Percentiles rank a stretch among this genome's conserved stretches.
Evolutionary conservation across 208 protist species (phyloP).

Genomic region (Zelonia costaricensis): DNA sequence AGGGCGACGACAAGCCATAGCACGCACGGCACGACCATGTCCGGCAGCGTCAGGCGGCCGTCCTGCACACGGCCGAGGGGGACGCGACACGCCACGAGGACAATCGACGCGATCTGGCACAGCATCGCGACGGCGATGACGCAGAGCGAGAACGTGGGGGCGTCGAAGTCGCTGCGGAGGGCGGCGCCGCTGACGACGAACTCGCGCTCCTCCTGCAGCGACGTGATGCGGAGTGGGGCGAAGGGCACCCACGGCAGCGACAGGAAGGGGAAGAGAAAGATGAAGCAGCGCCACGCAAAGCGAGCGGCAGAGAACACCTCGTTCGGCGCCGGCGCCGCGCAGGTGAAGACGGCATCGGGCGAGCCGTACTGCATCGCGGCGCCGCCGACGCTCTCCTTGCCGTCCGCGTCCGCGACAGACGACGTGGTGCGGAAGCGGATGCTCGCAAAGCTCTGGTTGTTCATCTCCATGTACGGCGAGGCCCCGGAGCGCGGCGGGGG

Average conservation of each 20-base stretch:
- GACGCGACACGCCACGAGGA: constrained; percentile 50
- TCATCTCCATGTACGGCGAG: constrained; percentile 1
- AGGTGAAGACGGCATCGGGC: constrained; percentile 46
- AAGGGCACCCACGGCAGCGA: constrained; percentile 57
- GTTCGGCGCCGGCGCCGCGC: constrained; percentile 45
- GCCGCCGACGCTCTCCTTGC: constrained; percentile 7
- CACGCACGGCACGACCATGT: constrained; percentile 71
- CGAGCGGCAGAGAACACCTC: constrained; percentile 52
- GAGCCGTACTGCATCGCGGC: constrained; percentile 17
- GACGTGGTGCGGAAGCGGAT: constrained; percentile 13
- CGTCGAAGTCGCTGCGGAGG: constrained; percentile 64
- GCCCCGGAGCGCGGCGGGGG: not conserved
- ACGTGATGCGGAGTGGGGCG: constrained; percentile 48
- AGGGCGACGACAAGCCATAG: constrained; percentile 58
- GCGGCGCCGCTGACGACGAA: constrained; percentile 81
- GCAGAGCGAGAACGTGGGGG: constrained; percentile 49
- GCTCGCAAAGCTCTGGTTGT: constrained; percentile 21
- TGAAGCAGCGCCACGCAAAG: constrained; percentile 34
- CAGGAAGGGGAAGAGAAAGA: constrained; percentile 82
- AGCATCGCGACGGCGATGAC: constrained; percentile 43
- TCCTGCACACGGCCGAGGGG: constrained; percentile 41
- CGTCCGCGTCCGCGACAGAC: constrained; percentile 16
- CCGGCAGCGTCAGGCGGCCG: constrained; percentile 45
- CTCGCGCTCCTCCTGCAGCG: constrained; percentile 75
- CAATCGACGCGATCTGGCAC: constrained; percentile 52